Percentiles rank a stretch among this genome's conserved stretches.
These are phyloP conservation scores for Penicillium chermesinum DNA, from an alignment of 495 filamentous ascomycete species.

Conservation along the genomic window DNA sequence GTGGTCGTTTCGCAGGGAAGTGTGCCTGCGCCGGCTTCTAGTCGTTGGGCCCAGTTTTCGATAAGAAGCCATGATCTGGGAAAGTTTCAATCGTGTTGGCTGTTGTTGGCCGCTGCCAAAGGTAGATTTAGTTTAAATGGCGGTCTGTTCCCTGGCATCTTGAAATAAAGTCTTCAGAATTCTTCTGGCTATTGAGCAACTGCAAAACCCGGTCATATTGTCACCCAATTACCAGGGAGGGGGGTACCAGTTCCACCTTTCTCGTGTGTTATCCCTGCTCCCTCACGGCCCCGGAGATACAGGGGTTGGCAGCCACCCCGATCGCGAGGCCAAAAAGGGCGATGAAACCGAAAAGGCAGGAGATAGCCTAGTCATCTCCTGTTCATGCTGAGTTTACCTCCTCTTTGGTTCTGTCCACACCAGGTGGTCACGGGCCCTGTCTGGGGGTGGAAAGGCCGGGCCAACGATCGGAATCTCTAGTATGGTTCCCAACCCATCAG, in stretches of 20 bases:
- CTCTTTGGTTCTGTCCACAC: slow-evolving; percentile 1
- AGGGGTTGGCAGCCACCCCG: background rate
- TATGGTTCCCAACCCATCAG: background rate
- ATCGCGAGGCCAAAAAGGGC: background rate
- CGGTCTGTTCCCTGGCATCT: background rate
- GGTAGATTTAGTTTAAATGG: background rate
- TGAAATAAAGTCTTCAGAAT: background rate
- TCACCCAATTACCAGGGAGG: background rate
- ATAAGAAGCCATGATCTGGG: background rate
- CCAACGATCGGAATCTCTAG: slow-evolving; percentile 1
- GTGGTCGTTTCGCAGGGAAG: background rate
- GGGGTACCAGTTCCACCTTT: background rate
- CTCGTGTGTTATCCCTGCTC: background rate
- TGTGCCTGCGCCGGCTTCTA: background rate
- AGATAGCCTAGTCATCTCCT: background rate
- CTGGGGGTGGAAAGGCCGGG: slow-evolving; percentile 10
- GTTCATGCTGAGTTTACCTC: slow-evolving; percentile 10
- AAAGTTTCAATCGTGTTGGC: background rate
- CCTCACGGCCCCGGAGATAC: background rate
- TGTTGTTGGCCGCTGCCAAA: background rate
- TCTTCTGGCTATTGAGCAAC: too few species aligned
- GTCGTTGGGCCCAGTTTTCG: background rate
- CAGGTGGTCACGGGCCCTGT: slow-evolving; percentile 16
- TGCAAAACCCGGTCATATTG: background rate
- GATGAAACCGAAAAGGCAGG: background rate